These are phyloP conservation scores for apple (Malus domestica) DNA, from an alignment of 306 rosid genomes.

Conservation along the genomic window ASM211411v1 NC_041789.1:31039501-31040000, in stretches of 20 bases:
- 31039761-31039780: conserved; percentile 15
- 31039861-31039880: conserved; percentile 15
- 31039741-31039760: not conserved
- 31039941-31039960: not conserved
- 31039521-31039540: too few relatives aligned
- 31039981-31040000: not conserved
- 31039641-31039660: conserved; percentile 3
- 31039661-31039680: conserved; percentile 18
- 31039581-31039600: conserved; percentile 17
- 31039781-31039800: not conserved
- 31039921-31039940: not conserved
- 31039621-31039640: conserved; percentile 1
- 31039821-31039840: not conserved
- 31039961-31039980: not conserved
- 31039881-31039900: not conserved
- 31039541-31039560: not conserved
- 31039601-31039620: conserved; percentile 17
- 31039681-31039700: not conserved
- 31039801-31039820: not conserved
- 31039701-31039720: not conserved
- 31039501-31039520: too few relatives aligned
- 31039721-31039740: not conserved
- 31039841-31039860: conserved; percentile 10
- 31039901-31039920: not conserved
- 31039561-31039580: conserved; percentile 26